Percentiles rank a stretch among this genome's conserved stretches.
Conservation (phyloP, 805 yeast species). For the Hanseniaspora clermontiae region DNA sequence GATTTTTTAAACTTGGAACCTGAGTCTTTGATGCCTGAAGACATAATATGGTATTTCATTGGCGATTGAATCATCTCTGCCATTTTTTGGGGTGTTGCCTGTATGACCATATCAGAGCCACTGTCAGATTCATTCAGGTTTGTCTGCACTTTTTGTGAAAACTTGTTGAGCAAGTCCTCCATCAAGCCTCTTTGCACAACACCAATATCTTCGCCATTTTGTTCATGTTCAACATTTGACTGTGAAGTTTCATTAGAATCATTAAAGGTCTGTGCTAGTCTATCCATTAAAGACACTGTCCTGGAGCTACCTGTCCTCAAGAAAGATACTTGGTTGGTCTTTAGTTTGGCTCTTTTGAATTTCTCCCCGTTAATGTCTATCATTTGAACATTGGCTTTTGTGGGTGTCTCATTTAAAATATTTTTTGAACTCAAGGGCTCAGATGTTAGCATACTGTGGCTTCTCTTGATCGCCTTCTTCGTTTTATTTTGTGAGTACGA, state of each 20-base stretch:
- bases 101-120: constrained; percentile 4
- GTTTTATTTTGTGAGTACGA: constrained; percentile 3
- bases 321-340: constrained; percentile 17
- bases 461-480: constrained; percentile 21
- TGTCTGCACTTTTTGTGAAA: constrained; percentile 5
- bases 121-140: not conserved
- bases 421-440: constrained; percentile 15
- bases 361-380: constrained; percentile 20
- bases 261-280: not conserved
- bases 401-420: constrained; percentile 20
- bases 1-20: not conserved
- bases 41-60: not conserved
- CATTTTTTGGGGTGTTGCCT: constrained; percentile 8
- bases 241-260: not conserved
- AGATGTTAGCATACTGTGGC: constrained; percentile 21
- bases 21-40: constrained; percentile 1
- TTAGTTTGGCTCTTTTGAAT: constrained; percentile 24
- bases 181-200: not conserved
- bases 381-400: constrained; percentile 20
- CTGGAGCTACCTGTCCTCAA: constrained; percentile 12
- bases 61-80: constrained; percentile 1
- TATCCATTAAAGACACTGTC: not conserved
- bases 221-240: not conserved
- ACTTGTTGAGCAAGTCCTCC: constrained; percentile 9
- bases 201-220: not conserved